Conservation (phyloP, 768 basidiomycete genomes). For the Tylopilus sp. region DNA sequence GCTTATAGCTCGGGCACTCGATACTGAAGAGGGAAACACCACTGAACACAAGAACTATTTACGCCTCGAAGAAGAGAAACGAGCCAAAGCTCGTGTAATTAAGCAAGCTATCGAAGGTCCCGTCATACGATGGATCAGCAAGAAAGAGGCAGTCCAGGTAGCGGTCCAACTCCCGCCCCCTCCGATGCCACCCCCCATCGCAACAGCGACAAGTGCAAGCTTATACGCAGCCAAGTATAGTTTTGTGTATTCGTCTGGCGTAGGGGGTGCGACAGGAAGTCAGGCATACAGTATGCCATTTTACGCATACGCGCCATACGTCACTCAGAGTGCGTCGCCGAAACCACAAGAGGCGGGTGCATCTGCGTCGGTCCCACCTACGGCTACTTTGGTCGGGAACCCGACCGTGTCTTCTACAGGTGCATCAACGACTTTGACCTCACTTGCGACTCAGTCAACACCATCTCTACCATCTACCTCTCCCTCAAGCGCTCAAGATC, state of each 20-base stretch:
- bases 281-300: conserved; percentile 27
- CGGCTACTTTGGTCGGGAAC: neutral
- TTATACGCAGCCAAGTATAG: conserved; percentile 17
- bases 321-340: conserved; percentile 5
- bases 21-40: conserved; percentile 84
- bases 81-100: conserved; percentile 58
- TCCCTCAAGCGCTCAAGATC: neutral
- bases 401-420: neutral
- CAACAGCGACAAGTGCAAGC: conserved; percentile 12
- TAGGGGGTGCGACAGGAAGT: conserved; percentile 8
- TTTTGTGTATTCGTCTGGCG: conserved; percentile 20
- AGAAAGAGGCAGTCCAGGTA: conserved; percentile 54
- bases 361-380: neutral
- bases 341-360: conserved; percentile 7
- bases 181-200: conserved; percentile 28
- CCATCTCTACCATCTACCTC: neutral
- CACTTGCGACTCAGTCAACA: neutral
- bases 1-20: conserved; percentile 76
- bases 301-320: conserved; percentile 21
- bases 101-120: conserved; percentile 64
- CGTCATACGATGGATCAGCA: conserved; percentile 68
- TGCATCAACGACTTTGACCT: neutral
- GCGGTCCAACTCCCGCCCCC: conserved; percentile 19
- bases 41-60: conserved; percentile 78
- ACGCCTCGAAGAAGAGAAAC: conserved; percentile 76